These are phyloP conservation scores for Cyclanthera cordifolia DNA, from an alignment of 306 rosid genomes.

Conservation along the genomic window DNA sequence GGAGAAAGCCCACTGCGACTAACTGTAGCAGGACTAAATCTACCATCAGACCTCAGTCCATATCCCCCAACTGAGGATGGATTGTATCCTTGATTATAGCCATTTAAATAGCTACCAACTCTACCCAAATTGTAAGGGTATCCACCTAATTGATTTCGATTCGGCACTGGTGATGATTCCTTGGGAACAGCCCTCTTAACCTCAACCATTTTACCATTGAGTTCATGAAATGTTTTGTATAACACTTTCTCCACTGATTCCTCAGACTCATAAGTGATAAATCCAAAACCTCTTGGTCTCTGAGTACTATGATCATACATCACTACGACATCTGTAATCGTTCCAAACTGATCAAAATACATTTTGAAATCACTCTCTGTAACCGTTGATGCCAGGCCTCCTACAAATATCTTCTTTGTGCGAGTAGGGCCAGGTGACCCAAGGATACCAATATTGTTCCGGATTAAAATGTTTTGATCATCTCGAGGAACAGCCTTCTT, in stretches of 20 bases:
- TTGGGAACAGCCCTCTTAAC: constrained; percentile 98
- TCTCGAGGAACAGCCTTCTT: constrained; percentile 98
- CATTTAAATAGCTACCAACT: constrained; percentile 62
- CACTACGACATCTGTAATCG: constrained; percentile 86
- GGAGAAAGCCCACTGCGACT: constrained; percentile 74
- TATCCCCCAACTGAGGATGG: constrained; percentile 57
- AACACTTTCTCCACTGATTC: constrained; percentile 89
- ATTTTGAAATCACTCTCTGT: constrained; percentile 85
- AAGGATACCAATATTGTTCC: constrained; percentile 61
- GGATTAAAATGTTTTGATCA: constrained; percentile 62
- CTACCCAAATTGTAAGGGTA: constrained; percentile 53
- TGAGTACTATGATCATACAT: constrained; percentile 98
- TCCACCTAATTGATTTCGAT: constrained; percentile 58
- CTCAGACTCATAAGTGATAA: constrained; percentile 86
- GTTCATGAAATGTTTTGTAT: constrained; percentile 74
- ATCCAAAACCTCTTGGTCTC: constrained; percentile 97
- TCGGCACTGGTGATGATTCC: constrained; percentile 81
- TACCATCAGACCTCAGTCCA: constrained; percentile 45
- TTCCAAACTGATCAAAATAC: constrained; percentile 93
- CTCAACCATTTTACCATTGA: constrained; percentile 96
- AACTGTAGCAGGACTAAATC: constrained; percentile 70
- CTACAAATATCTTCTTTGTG: constrained; percentile 92
- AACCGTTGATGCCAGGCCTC: constrained; percentile 93
- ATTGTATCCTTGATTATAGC: constrained; percentile 35
- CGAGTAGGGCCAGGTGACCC: constrained; percentile 86